A percentile compares a stretch with the other conserved stretches of the same genome.
Evolutionary conservation across 2,329 filamentous ascomycete genomes (phyloP).

Genomic region (Aphanoascus verrucosus): DNA sequence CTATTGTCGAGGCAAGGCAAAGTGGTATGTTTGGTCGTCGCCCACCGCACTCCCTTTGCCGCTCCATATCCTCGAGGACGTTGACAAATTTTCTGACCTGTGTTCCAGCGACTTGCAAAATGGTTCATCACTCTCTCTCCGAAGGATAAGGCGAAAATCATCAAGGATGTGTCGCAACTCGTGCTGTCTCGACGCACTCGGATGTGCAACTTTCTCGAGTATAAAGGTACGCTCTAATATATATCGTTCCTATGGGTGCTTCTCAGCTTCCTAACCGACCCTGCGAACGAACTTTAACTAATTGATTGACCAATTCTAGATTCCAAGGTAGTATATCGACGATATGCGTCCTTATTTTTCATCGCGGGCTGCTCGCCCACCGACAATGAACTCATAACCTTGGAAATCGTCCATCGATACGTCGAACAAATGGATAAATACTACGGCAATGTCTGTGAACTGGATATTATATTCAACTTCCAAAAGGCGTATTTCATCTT

Average conservation of each 20-base stretch:
- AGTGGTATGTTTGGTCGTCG: conserved; percentile 61
- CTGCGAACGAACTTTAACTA: conserved; percentile 9
- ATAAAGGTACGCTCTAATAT: conserved; percentile 63
- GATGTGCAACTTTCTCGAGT: conserved; percentile 99
- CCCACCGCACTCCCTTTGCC: conserved; percentile 28
- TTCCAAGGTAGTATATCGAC: conserved; percentile 96
- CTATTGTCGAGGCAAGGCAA: conserved; percentile 96
- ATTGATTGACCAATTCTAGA: conserved; percentile 45
- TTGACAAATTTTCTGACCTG: conserved; percentile 18
- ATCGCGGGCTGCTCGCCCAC: conserved; percentile 95
- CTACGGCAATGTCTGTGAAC: conserved; percentile 98
- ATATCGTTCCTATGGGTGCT: neutral
- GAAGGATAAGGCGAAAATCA: conserved; percentile 98
- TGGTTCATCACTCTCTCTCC: conserved; percentile 98
- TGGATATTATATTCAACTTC: conserved; percentile 99
- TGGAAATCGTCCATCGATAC: conserved; percentile 97
- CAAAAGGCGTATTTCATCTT: conserved; percentile 99
- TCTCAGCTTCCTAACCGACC: neutral
- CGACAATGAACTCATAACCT: conserved; percentile 95
- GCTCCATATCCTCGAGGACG: conserved; percentile 7
- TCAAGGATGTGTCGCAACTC: conserved; percentile 97
- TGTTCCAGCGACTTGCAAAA: conserved; percentile 76
- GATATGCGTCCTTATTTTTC: conserved; percentile 98
- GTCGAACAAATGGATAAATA: conserved; percentile 99
- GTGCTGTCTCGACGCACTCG: conserved; percentile 90